phyloP scores from a whole-genome alignment of 1,139 yeast genomes.

The Taiozyma sp. region DNA sequence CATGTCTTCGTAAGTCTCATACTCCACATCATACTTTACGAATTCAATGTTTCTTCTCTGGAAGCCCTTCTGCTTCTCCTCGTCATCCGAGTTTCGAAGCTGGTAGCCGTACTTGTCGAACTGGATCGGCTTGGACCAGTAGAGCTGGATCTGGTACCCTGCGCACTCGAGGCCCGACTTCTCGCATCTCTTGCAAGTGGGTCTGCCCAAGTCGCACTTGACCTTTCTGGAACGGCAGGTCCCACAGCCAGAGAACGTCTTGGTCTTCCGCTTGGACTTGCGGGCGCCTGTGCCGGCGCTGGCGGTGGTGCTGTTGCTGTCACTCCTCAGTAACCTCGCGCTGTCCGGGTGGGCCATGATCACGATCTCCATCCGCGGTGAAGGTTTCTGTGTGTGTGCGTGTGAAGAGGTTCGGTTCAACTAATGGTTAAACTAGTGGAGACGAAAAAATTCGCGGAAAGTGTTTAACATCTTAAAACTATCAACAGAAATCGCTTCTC shows the following conservation, averaged over 20 bases:
- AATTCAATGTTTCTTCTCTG: slow-evolving; percentile 75
- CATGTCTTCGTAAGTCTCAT: slow-evolving; percentile 76
- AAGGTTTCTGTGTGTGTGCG: too few relatives aligned
- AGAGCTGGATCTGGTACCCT: slow-evolving; percentile 75
- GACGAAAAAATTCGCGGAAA: background rate
- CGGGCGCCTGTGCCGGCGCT: too few relatives aligned
- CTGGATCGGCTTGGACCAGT: slow-evolving; percentile 64
- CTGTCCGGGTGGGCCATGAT: background rate
- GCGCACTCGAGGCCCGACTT: slow-evolving; percentile 63
- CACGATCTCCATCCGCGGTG: background rate
- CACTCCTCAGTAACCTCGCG: background rate
- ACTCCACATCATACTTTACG: slow-evolving; percentile 63
- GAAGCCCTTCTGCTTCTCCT: slow-evolving; percentile 38
- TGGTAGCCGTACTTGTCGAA: slow-evolving; percentile 38
- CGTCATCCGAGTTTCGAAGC: slow-evolving; percentile 22
- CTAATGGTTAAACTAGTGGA: background rate
- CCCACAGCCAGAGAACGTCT: slow-evolving; percentile 59
- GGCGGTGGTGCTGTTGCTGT: background rate
- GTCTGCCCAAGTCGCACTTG: slow-evolving; percentile 53
- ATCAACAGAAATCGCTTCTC: too few relatives aligned
- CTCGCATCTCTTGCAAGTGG: slow-evolving; percentile 48
- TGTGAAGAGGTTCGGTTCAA: background rate
- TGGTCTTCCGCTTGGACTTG: slow-evolving; percentile 29
- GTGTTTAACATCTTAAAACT: too few relatives aligned
- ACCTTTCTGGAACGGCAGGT: slow-evolving; percentile 59